Conservation (phyloP, 73 alveolate genomes). For the Paramecium primaurelia region DNA sequence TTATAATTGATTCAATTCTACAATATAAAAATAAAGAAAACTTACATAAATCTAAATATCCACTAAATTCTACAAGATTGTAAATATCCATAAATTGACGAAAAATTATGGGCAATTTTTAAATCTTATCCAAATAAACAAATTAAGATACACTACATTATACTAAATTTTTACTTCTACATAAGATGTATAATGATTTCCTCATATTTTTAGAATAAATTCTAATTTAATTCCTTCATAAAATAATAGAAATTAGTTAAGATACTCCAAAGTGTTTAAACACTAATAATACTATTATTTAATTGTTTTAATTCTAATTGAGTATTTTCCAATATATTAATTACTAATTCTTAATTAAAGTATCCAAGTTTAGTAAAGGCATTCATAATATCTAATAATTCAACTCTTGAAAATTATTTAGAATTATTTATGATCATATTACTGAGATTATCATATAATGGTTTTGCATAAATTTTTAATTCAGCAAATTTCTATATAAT, state of each 20-base stretch:
- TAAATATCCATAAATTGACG: constrained; percentile 6
- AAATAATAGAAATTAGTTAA: not conserved
- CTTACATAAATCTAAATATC: not conserved
- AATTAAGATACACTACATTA: not conserved
- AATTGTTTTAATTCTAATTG: not conserved
- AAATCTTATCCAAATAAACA: not conserved
- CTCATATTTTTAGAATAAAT: not conserved
- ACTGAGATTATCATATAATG: not conserved
- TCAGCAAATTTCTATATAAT: not conserved
- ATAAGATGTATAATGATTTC: not conserved
- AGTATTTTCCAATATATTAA: not conserved
- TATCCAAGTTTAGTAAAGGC: not conserved
- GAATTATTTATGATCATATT: not conserved
- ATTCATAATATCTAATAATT: not conserved
- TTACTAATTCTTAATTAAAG: not conserved
- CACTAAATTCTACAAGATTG: not conserved
- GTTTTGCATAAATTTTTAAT: not conserved
- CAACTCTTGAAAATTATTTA: not conserved
- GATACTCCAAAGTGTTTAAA: not conserved
- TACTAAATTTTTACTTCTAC: not conserved
- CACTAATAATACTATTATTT: not conserved
- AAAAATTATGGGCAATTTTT: not conserved
- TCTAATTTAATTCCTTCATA: not conserved
- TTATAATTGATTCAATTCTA: not conserved
- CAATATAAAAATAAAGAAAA: not conserved